Evolutionary conservation across 805 yeast species (phyloP), one percentile per base, ranked within the genome.

Genomic region (Metschnikowia continentalis): DNA sequence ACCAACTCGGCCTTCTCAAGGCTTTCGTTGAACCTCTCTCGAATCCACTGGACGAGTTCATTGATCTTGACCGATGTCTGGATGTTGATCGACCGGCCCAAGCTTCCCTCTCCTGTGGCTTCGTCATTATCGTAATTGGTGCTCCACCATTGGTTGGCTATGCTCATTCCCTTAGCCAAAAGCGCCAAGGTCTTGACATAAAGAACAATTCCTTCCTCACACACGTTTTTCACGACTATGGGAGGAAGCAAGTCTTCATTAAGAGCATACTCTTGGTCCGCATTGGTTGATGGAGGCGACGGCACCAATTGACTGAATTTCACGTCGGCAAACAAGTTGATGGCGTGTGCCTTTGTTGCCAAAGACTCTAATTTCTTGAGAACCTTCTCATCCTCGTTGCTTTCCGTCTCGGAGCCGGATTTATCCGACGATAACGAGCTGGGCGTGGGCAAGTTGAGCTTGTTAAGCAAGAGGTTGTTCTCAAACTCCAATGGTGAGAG

Each of bases 141-240:
- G 54, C 80, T 78, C 98, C 98, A 94, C 97, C 98, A 94, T 13
- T 78, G 84, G 40, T 91, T 82, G 1, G 97, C 96, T 38, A 83
- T 67, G 46, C 82, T 78, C 95, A 92, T 91, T 0, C 96, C 96
- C 53, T 78, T 82, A 0, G 96, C 92, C 47, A 92, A 75, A 14
- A 91, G 70, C 1, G 96, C 83, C 42, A 94, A 75, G 0, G 95
- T 81, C 68, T 91, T 92, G 55, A 90, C 86, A 67, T 90, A 92
- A 50, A 92, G 71, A 0, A 84, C 84, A 19, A 90, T 82, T 2
- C 97, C 95, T 64, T 94, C 98, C 58, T 87, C 90, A 52, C 95
- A 83, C 5, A 90, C 71, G 10, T 77, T 68, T 52, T 77, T 78
- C 37, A 81, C 69, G 66, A 82, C 82, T 44, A 69, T 67, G 2